These are phyloP conservation scores for Pyrenula aspistea DNA, from an alignment of 495 filamentous ascomycete genomes.

Conservation along the genomic window DNA sequence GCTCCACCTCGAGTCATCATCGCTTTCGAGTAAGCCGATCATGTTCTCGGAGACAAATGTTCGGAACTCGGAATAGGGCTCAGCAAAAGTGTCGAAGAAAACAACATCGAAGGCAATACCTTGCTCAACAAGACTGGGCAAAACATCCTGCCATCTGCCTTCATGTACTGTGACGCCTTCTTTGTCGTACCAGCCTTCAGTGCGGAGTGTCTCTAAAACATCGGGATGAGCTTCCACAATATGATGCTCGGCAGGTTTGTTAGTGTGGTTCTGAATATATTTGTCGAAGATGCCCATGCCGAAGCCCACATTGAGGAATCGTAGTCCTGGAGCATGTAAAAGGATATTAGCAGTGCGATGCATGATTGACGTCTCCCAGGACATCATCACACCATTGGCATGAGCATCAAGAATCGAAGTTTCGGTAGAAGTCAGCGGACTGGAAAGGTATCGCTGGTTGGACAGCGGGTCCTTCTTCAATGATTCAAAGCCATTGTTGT, in stretches of 20 bases:
- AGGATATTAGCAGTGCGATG: conserved; percentile 55
- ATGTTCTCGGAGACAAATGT: conserved; percentile 84
- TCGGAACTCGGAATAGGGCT: conserved; percentile 74
- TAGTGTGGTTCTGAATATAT: conserved; percentile 56
- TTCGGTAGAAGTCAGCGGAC: conserved; percentile 57
- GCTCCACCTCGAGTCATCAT: conserved; percentile 56
- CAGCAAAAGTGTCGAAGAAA: conserved; percentile 97
- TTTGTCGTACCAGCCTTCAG: conserved; percentile 50
- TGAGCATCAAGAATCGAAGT: conserved; percentile 69
- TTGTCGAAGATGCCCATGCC: conserved; percentile 92
- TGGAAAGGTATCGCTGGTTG: conserved; percentile 58
- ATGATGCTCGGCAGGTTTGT: conserved; percentile 54
- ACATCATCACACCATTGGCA: conserved; percentile 93
- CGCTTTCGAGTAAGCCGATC: conserved; percentile 58
- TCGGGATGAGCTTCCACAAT: conserved; percentile 87
- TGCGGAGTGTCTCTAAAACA: conserved; percentile 59
- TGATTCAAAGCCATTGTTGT: neutral
- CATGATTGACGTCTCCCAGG: conserved; percentile 93
- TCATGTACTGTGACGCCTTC: conserved; percentile 52
- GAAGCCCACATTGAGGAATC: conserved; percentile 84
- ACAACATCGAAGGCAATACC: conserved; percentile 76
- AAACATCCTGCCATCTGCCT: conserved; percentile 76
- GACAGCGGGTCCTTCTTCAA: conserved; percentile 13
- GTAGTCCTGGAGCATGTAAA: conserved; percentile 43
- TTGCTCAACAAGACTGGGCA: conserved; percentile 56